phyloP scores from a whole-genome alignment of 192 early-diverging fungal genomes.

The Dissophora ornata region DNA sequence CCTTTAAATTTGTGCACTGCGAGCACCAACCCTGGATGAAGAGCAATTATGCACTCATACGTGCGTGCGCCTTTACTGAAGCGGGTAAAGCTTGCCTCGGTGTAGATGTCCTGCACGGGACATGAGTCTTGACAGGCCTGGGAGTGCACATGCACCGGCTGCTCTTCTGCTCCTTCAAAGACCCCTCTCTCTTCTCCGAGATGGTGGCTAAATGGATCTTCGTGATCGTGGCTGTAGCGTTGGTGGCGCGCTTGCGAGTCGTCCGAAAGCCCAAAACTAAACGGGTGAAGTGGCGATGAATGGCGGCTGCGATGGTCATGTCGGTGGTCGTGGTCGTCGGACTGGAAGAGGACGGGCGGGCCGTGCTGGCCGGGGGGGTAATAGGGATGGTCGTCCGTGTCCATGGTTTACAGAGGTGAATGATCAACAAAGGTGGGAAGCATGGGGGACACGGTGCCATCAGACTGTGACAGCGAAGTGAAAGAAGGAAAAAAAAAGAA shows the following conservation, averaged over 20 bases:
- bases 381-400: neutral
- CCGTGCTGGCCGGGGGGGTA: slow-evolving; percentile 10
- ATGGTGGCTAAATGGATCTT: neutral
- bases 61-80: slow-evolving; percentile 47
- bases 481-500: no score
- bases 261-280: neutral
- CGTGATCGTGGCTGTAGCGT: neutral
- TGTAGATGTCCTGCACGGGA: slow-evolving; percentile 50
- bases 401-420: neutral
- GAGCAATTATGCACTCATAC: slow-evolving; percentile 9
- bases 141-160: slow-evolving; percentile 34
- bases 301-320: slow-evolving; percentile 9
- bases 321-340: slow-evolving; percentile 17
- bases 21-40: no score
- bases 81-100: slow-evolving; percentile 29
- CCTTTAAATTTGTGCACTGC: no score
- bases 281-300: neutral
- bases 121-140: slow-evolving; percentile 46
- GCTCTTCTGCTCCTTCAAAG: slow-evolving; percentile 20
- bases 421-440: no score
- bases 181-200: neutral
- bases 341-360: slow-evolving; percentile 44
- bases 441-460: no score
- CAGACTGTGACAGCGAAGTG: no score
- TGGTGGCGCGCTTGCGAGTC: neutral